phyloP scores from a whole-genome alignment of 345 rosid genomes.

The sweet orange (Citrus sinensis) region DNA sequence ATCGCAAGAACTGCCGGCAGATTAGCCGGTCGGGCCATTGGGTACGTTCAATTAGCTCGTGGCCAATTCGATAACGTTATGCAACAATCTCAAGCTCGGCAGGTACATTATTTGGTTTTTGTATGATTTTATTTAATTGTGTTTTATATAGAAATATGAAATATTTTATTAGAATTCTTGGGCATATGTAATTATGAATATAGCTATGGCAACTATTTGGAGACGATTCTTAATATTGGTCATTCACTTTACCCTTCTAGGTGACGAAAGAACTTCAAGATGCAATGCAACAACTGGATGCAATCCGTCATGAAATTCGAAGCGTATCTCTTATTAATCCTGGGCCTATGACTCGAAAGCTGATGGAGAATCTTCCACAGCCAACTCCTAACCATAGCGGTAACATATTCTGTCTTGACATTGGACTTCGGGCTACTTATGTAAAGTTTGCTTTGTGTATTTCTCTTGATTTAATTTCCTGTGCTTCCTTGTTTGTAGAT shows the following conservation, averaged over 20 bases:
- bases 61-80: conserved; percentile 74
- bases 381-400: conserved; percentile 33
- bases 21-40: conserved; percentile 74
- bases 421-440: not conserved
- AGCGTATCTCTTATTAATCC: conserved; percentile 68
- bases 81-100: conserved; percentile 90
- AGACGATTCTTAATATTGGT: not conserved
- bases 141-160: not conserved
- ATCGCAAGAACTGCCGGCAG: conserved; percentile 79
- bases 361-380: conserved; percentile 41
- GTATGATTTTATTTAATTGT: not conserved
- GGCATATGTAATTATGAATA: not conserved
- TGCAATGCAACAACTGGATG: conserved; percentile 75
- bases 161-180: not conserved
- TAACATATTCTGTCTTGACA: conserved; percentile 9
- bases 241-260: conserved; percentile 24
- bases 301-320: conserved; percentile 77
- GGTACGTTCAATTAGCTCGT: conserved; percentile 82
- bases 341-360: conserved; percentile 68
- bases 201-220: not conserved
- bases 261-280: conserved; percentile 91
- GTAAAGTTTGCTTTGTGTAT: not conserved
- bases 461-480: conserved; percentile 7
- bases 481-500: conserved; percentile 21
- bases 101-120: conserved; percentile 36